Evolutionary conservation across 1,284 basidiomycete species (phyloP), one percentile per base, ranked within the genome.

Genomic region (Neonothopanus nambi): DNA sequence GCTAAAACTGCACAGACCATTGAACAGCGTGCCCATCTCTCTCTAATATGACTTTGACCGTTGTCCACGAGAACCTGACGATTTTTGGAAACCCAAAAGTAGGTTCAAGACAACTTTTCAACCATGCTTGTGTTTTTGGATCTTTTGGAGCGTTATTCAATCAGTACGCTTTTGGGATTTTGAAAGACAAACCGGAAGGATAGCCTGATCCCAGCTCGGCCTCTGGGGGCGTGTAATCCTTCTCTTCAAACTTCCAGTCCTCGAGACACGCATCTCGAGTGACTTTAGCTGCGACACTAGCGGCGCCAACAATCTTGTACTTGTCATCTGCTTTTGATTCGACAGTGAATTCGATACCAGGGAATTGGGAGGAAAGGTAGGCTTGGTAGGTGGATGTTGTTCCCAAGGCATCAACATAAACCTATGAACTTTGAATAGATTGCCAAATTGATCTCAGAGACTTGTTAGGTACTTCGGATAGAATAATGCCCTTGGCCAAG

Each of bases 291-390:
- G 95, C 92, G 28, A 99, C 93, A 67, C 91, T 95, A 2, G 96
- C 97, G 5, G 96, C 96, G 18, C 94, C 91, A 52, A 99, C 97
- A 58, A 99, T 95, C 63, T 95, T 97, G 79, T 87, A 99, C 60
- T 94, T 87, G 17, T 89, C 89, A 68, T 99, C 96, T 13, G 96
- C 96, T 72, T 99, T 98, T 24, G 85, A 85, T 17, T 89, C 85
- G 12, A 99, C 96, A 0, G 91, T 95, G 68, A 98, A 95, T 39
- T 79, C 74, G 59, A 96, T 89, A 2, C 83, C 84, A 0, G 92
- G 91, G 68, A 97, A 98, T 41, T 86, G 67, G 8, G 78, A 77
- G 8, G 89, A 87, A 3, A 98, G 81, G 61, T 89, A 88, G 17
- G 81, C 78, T 70, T 95, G 82, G 70, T 97, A 98, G 41, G 88